A percentile compares a stretch with the other conserved stretches of the same genome.
Conservation (phyloP, 805 yeast species). For the Kodamaea laetipori region DNA sequence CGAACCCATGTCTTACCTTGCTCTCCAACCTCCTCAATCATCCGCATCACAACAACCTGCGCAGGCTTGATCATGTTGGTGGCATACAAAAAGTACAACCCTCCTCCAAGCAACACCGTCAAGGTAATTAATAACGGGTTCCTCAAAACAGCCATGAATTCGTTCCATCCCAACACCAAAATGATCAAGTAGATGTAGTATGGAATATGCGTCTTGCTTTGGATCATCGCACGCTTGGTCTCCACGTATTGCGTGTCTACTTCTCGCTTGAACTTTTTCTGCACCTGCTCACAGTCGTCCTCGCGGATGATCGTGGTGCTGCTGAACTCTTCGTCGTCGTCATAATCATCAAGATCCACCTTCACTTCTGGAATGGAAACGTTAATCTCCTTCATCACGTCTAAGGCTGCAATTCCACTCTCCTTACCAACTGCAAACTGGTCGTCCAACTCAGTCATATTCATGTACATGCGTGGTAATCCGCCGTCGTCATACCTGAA, state of each 20-base stretch:
- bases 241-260: slow-evolving; percentile 81
- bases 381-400: slow-evolving; percentile 48
- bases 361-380: slow-evolving; percentile 29
- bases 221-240: slow-evolving; percentile 83
- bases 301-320: slow-evolving; percentile 62
- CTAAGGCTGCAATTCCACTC: slow-evolving; percentile 57
- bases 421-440: slow-evolving; percentile 63
- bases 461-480: slow-evolving; percentile 79
- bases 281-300: slow-evolving; percentile 57
- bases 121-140: slow-evolving; percentile 82
- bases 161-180: slow-evolving; percentile 90
- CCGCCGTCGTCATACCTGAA: slow-evolving; percentile 85
- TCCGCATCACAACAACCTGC: slow-evolving; percentile 55
- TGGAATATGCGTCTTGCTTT: slow-evolving; percentile 79
- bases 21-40: slow-evolving; percentile 55
- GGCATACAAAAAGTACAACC: slow-evolving; percentile 64
- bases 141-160: slow-evolving; percentile 81
- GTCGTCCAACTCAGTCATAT: slow-evolving; percentile 68
- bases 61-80: slow-evolving; percentile 80
- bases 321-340: slow-evolving; percentile 29
- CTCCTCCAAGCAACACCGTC: slow-evolving; percentile 57
- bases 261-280: slow-evolving; percentile 65
- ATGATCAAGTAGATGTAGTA: slow-evolving; percentile 74
- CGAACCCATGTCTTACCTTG: slow-evolving; percentile 63
- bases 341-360: slow-evolving; percentile 30